Base-by-base conservation (phyloP, 192 early-diverging fungal genomes). In the Dissophora globulifera region DNA sequence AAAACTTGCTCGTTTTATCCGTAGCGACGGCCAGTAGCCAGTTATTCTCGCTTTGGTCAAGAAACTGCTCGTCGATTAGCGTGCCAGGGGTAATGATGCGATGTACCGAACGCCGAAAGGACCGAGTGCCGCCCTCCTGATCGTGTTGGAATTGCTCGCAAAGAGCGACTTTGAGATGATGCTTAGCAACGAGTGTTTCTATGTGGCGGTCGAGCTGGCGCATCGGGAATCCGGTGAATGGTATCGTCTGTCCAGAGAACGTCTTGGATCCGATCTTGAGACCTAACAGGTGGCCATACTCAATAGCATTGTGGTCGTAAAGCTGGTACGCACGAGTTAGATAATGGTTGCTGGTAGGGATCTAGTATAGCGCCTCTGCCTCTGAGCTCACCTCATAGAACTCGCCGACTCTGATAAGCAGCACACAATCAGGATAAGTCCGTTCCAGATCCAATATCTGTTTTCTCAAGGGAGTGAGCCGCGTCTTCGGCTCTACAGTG, bases 21-120 rank as follows among this genome's bases (percentile, higher is more conserved):
- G 66, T 71, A 7, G 82, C 69, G 19, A 95, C 78, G 25, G 88
- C 82, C 30, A 95, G 70, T 5, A 97, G 82, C 74, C 90, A 97
- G 60, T 89, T 93, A 79, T 94, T 91, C 33, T 91, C 78, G 10
- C 78, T 67, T 3, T 87, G 82, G 45, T 84, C 78, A 22, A 89
- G 58, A 82, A 90, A 89, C 58, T 86, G 83, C 49, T 91, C 89
- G 59, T 94, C 93, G 26, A 98, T 87, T 29, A 95, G 59, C 0
- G 95, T 95, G 0, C 95, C 96, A 0, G 94, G 91, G 0, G 94
- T 95, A 46, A 95, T 87, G 47, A 96, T 91, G 2, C 95, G 74
- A 4, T 88, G 88, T 12, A 98, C 88, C 16, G 78, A 81, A 38
- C 96, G 79, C 1, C 85, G 80, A 49, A 94, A 88, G 27, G 80